Evolutionary conservation across 78 protist genomes (phyloP).

Genomic region (Pigoraptor vietnamica): DNA sequence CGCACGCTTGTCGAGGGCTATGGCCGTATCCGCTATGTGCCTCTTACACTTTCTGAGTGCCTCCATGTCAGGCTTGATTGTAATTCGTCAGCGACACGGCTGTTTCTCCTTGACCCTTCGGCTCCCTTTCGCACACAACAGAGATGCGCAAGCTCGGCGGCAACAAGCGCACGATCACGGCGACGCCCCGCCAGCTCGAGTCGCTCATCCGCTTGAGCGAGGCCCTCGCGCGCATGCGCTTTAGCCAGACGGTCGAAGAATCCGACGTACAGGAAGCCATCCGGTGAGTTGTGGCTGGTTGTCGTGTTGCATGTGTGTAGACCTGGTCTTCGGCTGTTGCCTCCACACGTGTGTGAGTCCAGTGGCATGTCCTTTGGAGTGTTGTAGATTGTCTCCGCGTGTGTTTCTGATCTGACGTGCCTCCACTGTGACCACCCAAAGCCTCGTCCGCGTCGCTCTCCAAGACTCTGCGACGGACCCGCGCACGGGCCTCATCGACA

Average conservation of each 20-base stretch:
- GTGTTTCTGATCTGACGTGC: no score
- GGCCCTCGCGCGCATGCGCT: conserved; percentile 72
- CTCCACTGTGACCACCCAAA: no score
- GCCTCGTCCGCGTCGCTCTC: conserved; percentile 76
- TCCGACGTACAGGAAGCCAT: conserved; percentile 86
- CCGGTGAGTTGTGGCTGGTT: conserved; percentile 8
- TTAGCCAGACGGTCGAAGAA: conserved; percentile 56
- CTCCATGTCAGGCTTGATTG: neutral
- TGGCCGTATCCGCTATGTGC: conserved; percentile 34
- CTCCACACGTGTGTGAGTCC: no score
- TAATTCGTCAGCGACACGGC: neutral
- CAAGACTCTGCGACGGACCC: conserved; percentile 91
- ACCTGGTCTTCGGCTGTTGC: no score
- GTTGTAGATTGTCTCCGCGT: no score
- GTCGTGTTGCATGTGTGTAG: no score
- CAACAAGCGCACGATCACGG: conserved; percentile 70
- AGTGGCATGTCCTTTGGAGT: no score
- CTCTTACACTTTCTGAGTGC: neutral
- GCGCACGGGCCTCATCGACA: conserved; percentile 83
- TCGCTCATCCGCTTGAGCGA: conserved; percentile 91
- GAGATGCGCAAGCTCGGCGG: conserved; percentile 47
- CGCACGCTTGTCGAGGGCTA: conserved; percentile 63
- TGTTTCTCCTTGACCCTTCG: neutral
- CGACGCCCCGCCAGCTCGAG: conserved; percentile 99
- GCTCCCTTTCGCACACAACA: conserved; percentile 56